Percentiles rank a stretch among this genome's conserved stretches.
Conservation (phyloP, 805 yeast species). For the Starmerella bombi region DNA sequence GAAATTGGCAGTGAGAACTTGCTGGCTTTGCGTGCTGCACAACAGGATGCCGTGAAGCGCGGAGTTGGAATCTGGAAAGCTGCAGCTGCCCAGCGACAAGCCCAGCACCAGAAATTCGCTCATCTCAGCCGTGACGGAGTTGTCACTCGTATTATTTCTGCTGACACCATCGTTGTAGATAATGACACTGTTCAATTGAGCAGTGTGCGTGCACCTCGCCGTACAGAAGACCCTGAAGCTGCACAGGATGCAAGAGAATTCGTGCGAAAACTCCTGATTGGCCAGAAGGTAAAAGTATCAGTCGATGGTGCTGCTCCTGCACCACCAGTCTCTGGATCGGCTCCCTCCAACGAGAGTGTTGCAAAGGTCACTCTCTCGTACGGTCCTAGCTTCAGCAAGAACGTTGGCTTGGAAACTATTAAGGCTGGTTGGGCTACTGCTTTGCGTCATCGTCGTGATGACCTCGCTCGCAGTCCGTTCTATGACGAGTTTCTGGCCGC, state of each 20-base stretch:
- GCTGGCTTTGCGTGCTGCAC: conserved; percentile 50
- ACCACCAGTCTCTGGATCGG: conserved; percentile 24
- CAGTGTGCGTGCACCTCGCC: conserved; percentile 63
- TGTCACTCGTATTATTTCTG: conserved; percentile 48
- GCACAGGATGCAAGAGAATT: conserved; percentile 60
- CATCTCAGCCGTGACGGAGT: conserved; percentile 34
- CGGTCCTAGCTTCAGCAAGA: conserved; percentile 33
- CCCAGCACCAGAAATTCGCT: conserved; percentile 30
- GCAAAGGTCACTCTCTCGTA: conserved; percentile 43
- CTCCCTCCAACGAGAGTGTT: conserved; percentile 50
- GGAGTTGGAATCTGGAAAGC: conserved; percentile 12
- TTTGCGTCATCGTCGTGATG: conserved; percentile 61
- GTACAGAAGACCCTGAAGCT: conserved; percentile 39
- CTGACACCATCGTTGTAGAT: conserved; percentile 52
- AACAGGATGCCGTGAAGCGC: conserved; percentile 40
- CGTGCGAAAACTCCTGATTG: conserved; percentile 54
- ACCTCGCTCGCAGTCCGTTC: conserved; percentile 51
- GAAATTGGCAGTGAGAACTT: conserved; percentile 53
- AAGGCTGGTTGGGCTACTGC: conserved; percentile 64
- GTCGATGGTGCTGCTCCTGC: conserved; percentile 46
- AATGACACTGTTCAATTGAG: conserved; percentile 58
- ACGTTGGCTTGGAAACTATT: conserved; percentile 50
- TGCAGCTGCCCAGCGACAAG: conserved; percentile 33
- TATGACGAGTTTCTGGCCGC: conserved; percentile 69
- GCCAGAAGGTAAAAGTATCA: conserved; percentile 48